Percentiles rank a stretch among this genome's conserved stretches.
Conservation (phyloP, 208 protist genomes). For the Trypanosoma platydactyli region DNA sequence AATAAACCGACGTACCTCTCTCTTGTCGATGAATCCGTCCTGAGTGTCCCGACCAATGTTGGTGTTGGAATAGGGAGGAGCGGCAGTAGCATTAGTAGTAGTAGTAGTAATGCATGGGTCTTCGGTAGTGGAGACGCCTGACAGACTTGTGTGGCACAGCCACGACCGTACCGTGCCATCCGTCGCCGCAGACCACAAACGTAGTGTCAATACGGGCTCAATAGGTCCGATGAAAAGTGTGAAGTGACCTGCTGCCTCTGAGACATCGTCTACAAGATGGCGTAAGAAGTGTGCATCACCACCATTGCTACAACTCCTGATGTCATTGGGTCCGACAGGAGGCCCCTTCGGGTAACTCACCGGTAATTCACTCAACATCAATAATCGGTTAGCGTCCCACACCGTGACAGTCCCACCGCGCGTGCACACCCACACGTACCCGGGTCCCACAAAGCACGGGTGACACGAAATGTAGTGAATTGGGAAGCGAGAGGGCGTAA, state of each 20-base stretch:
- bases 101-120: too few relatives aligned
- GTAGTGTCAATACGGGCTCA: constrained; percentile 43
- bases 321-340: not conserved
- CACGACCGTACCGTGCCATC: constrained; percentile 65
- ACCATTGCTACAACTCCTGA: not conserved
- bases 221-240: constrained; percentile 46
- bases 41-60: too few relatives aligned
- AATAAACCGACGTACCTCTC: constrained; percentile 39
- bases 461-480: constrained; percentile 23
- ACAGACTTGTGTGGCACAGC: constrained; percentile 30
- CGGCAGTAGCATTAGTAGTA: too few relatives aligned
- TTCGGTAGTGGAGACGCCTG: not conserved
- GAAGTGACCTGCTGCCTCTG: constrained; percentile 24
- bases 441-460: not conserved
- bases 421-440: constrained; percentile 43
- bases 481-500: constrained; percentile 23
- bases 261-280: constrained; percentile 14
- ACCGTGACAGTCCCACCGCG: constrained; percentile 44
- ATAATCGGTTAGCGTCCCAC: constrained; percentile 35
- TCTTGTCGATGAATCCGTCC: constrained; percentile 8
- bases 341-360: constrained; percentile 41
- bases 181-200: constrained; percentile 48
- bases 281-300: constrained; percentile 22
- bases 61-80: too few relatives aligned
- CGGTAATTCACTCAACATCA: constrained; percentile 35